phyloP scores from a whole-genome alignment of 306 rosid genomes.

The Prunus mira region DNA sequence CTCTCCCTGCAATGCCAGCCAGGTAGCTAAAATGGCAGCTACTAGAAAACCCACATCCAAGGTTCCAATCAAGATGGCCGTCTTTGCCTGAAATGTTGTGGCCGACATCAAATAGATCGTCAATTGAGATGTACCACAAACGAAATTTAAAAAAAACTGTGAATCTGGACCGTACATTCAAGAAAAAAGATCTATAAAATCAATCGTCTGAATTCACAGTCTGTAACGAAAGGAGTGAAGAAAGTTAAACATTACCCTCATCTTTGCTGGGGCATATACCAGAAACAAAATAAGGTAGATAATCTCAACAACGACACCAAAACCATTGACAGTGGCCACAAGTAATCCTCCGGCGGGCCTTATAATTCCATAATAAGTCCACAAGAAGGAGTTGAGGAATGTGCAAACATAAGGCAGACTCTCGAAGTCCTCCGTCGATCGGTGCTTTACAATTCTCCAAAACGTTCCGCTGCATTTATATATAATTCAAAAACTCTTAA shows the following conservation, averaged over 20 bases:
- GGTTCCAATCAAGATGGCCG: conserved; percentile 31
- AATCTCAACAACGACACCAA: conserved; percentile 49
- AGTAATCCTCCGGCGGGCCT: conserved; percentile 52
- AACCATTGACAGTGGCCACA: conserved; percentile 60
- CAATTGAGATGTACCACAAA: not conserved
- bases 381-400: conserved; percentile 44
- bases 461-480: conserved; percentile 35
- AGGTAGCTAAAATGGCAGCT: conserved; percentile 24
- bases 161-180: too few species aligned
- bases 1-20: conserved; percentile 43
- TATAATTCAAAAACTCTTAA: not conserved
- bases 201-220: too few species aligned
- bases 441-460: conserved; percentile 36
- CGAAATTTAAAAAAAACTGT: too few species aligned
- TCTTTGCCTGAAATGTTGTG: conserved; percentile 29
- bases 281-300: conserved; percentile 52
- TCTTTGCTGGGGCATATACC: conserved; percentile 39
- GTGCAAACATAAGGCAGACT: conserved; percentile 74
- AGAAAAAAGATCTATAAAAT: too few species aligned
- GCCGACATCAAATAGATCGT: not conserved
- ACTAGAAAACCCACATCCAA: conserved; percentile 42
- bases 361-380: conserved; percentile 71
- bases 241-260: conserved; percentile 31
- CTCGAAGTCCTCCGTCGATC: conserved; percentile 56
- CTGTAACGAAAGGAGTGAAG: too few species aligned